Evolutionary conservation across 306 rosid genomes (phyloP), one percentile per base, ranked within the genome.

Genomic region (Hippophae rhamnoides): DNA sequence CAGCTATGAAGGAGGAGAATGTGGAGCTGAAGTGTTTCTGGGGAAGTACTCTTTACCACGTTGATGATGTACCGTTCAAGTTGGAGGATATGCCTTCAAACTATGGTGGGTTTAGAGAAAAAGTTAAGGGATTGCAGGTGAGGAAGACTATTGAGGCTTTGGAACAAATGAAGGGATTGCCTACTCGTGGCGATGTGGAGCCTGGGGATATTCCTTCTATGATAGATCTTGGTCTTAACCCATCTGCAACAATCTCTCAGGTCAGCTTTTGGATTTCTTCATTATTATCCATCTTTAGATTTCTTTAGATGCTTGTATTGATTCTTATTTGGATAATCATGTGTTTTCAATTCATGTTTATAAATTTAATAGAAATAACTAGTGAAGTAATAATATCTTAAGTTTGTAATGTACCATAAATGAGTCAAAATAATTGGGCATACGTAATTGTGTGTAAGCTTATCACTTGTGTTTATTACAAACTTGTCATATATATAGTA

Each of bases 1-100:
- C 72, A 6, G 83, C 81, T 12, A 75, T 88, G 96, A 88, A 83
- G 49, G 89, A 92, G 43, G 97, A 89, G 79, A 84, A 78, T 71
- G 81, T 89, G 59, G 97, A 93, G 68, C 68, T 93, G 6, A 88
- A 88, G 86, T 88, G 79, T 76, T 86, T 80, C 43, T 88, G 99
- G 99, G 99, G 99, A 5, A 88, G 97, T 50, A 93, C 99, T 43
- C 61, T 93, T 81, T 86, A 74, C 57, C 99, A 93, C 52, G 38
- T 70, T 44, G 97, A 93, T 12, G 99, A 93, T 72, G 79, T 93
- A 74, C 95, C 97, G n/a, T 88, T 88, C 47, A 62, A 79, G 12
- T 50, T 93, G 77, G 99, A 86, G 77, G 94, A 86, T 10, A 88
- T 88, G 95, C 99, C 97, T 5, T 65, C 95, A 1, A 84, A 83